Evolutionary conservation across 2,329 filamentous ascomycete species (phyloP).

Genomic region (Xylariaceae sp.): DNA sequence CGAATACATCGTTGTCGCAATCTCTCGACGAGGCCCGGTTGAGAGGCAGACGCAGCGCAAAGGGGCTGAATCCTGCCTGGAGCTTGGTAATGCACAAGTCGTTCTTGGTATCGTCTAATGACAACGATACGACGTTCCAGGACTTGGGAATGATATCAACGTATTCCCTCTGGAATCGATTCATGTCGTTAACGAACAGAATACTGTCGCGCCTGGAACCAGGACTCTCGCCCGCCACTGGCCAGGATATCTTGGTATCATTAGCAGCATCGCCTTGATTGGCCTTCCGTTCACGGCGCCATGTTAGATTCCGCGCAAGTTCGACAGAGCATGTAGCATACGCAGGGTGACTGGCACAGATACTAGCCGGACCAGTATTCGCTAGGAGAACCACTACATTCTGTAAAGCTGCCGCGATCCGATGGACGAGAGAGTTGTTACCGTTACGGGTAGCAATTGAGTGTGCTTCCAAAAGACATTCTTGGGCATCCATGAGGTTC

Average conservation of each 20-base stretch:
- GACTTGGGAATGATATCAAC: slow-evolving; percentile 75
- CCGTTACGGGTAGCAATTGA: slow-evolving; percentile 48
- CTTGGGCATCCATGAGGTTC: slow-evolving; percentile 59
- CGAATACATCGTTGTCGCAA: slow-evolving; percentile 71
- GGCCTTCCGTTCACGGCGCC: slow-evolving; percentile 58
- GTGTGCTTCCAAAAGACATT: slow-evolving; percentile 60
- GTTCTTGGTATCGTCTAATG: slow-evolving; percentile 72
- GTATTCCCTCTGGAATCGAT: slow-evolving; percentile 70
- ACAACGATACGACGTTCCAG: slow-evolving; percentile 85
- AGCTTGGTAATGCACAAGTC: slow-evolving; percentile 90
- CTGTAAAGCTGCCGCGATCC: slow-evolving; percentile 58
- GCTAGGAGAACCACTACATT: slow-evolving; percentile 62
- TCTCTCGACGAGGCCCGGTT: slow-evolving; percentile 77
- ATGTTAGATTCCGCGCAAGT: slow-evolving; percentile 63
- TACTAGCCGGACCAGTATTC: slow-evolving; percentile 48
- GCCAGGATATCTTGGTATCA: slow-evolving; percentile 33
- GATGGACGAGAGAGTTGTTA: slow-evolving; percentile 57
- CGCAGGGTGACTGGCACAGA: slow-evolving; percentile 45
- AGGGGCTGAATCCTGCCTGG: slow-evolving; percentile 67
- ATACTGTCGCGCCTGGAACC: slow-evolving; percentile 40
- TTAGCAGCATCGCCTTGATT: slow-evolving; percentile 39
- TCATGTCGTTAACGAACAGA: slow-evolving; percentile 47
- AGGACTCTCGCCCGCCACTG: slow-evolving; percentile 31
- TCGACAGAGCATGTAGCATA: slow-evolving; percentile 62
- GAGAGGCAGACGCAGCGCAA: slow-evolving; percentile 81